Base-by-base conservation (phyloP, 768 basidiomycete genomes). In the Trametes sanguinea region DNA sequence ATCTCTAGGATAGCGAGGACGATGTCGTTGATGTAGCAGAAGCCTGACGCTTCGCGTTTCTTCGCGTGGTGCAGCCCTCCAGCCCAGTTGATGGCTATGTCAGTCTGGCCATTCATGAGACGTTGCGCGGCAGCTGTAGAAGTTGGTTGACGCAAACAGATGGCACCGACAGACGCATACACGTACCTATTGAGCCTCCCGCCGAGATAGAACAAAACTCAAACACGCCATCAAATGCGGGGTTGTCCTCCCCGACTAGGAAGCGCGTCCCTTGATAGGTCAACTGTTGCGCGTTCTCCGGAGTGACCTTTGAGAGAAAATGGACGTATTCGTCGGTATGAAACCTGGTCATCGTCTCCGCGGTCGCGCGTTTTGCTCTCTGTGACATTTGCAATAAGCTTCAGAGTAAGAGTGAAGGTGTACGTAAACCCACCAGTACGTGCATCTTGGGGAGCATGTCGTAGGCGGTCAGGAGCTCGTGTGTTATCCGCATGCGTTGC, bases 21-120 rank as follows among this genome's bases (percentile, higher is more conserved):
- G 72, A 98, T 99, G 75, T 95, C 92, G 74, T 99, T 99, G 76
- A 98, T 88, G 78, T 98, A 99, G 80, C 97, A 99, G 76, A 99
- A 99, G 27, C 97, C 97, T 6, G 91, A 92, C 0, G 96, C 97
- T 77, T 98, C 97, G 57, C 92, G 85, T 74, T 98, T 98, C 78
- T 99, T 99, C 22, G 97, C 97, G 74, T 99, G 97, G 75, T 99
- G 97, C 3, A 99, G 82, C 1, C 97, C 97, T 8, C 97, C 97
- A 0, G 97, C 94, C 97, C 95, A 98, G 76, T 98, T 97, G 64
- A 98, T 92, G 0, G 89, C 88, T 43, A 90, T 85, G 67, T 92
- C 89, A 2, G 94, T 82, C 2, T 89, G 80, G 2, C 95, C 95
- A 3, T 84, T 83, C 52, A 89, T 82, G 62, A 98, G 80, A 29